These are phyloP conservation scores for Schizothecium vesticola DNA, from an alignment of 495 filamentous ascomycete species.

Conservation along the genomic window DNA sequence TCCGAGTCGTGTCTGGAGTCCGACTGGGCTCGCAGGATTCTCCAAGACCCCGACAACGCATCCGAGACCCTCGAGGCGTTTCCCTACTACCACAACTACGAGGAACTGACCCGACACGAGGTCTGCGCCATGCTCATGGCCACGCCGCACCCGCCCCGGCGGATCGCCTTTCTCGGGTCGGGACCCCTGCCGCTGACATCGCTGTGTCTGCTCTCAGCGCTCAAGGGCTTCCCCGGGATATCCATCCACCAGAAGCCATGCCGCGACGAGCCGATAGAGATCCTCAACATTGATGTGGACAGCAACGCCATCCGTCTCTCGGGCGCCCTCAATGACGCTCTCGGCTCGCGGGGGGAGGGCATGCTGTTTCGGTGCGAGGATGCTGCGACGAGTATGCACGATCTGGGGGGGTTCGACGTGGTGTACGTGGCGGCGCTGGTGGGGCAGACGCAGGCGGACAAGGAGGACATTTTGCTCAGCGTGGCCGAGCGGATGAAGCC, in stretches of 20 bases:
- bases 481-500: slow-evolving; percentile 19
- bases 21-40: slow-evolving; percentile 20
- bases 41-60: slow-evolving; percentile 12
- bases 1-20: background rate
- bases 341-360: slow-evolving; percentile 17
- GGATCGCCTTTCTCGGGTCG: slow-evolving; percentile 29
- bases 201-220: slow-evolving; percentile 19
- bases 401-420: slow-evolving; percentile 23
- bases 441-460: slow-evolving; percentile 21
- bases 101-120: slow-evolving; percentile 26
- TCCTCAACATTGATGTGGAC: slow-evolving; percentile 26
- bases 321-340: slow-evolving; percentile 3
- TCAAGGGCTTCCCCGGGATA: slow-evolving; percentile 9
- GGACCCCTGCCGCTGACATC: slow-evolving; percentile 29
- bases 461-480: slow-evolving; percentile 24
- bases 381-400: slow-evolving; percentile 3
- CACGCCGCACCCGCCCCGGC: slow-evolving; percentile 12
- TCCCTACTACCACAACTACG: slow-evolving; percentile 30
- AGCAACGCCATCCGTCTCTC: slow-evolving; percentile 20
- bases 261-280: background rate
- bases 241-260: background rate
- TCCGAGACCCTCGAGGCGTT: slow-evolving; percentile 18
- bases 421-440: slow-evolving; percentile 31
- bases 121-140: slow-evolving; percentile 23
- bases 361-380: slow-evolving; percentile 30